Evolutionary conservation across 2,329 filamentous ascomycete species (phyloP).

Genomic region (Beauveria australis): DNA sequence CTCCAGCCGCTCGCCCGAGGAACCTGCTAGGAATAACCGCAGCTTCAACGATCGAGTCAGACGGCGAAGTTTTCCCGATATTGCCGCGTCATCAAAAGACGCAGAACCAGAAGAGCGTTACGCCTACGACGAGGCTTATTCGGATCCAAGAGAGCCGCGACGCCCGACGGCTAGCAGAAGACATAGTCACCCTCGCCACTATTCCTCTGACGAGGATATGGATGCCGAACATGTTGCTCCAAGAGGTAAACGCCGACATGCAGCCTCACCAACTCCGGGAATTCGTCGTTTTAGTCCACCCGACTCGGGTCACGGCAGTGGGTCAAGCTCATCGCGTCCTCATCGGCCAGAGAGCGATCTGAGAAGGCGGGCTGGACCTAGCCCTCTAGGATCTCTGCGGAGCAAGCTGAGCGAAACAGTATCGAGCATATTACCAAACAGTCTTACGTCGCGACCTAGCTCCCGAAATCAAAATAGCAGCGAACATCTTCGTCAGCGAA

Average conservation of each 20-base stretch:
- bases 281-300: slow-evolving; percentile 10
- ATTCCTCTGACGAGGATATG: slow-evolving; percentile 33
- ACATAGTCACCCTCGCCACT: slow-evolving; percentile 41
- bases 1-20: slow-evolving; percentile 27
- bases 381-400: slow-evolving; percentile 30
- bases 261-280: slow-evolving; percentile 7
- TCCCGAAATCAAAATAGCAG: slow-evolving; percentile 24
- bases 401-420: slow-evolving; percentile 39
- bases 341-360: slow-evolving; percentile 31
- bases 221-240: slow-evolving; percentile 23
- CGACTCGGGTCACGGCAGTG: slow-evolving; percentile 13
- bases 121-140: slow-evolving; percentile 22
- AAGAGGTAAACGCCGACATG: slow-evolving; percentile 15
- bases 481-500: slow-evolving; percentile 25
- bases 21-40: slow-evolving; percentile 23
- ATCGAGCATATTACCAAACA: slow-evolving; percentile 33
- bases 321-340: slow-evolving; percentile 22
- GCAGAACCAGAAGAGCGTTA: slow-evolving; percentile 17
- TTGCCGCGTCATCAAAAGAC: slow-evolving; percentile 28
- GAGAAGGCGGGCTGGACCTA: slow-evolving; percentile 27
- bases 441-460: slow-evolving; percentile 25
- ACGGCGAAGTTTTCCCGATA: slow-evolving; percentile 45
- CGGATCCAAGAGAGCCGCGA: slow-evolving; percentile 26
- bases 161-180: slow-evolving; percentile 28
- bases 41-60: slow-evolving; percentile 34